These are phyloP conservation scores for Rhodocollybia butyracea DNA, from an alignment of 768 basidiomycete species.

Conservation along the genomic window DNA sequence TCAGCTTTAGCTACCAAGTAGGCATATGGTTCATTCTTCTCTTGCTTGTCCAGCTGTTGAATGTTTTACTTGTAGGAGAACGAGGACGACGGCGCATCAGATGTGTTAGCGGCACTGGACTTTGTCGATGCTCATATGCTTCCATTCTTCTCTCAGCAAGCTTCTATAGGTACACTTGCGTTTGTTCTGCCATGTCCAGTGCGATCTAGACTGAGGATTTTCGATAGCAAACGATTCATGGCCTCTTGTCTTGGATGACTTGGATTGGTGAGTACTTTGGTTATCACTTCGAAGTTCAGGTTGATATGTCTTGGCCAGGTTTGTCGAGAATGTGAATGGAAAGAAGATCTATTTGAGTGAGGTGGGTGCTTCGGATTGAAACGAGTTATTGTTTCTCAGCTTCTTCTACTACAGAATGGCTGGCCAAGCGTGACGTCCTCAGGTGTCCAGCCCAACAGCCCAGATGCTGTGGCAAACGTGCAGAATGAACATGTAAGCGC, in stretches of 20 bases:
- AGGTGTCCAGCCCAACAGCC: slow-evolving; percentile 65
- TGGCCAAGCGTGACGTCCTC: slow-evolving; percentile 68
- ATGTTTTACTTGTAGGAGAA: background rate
- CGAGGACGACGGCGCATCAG: background rate
- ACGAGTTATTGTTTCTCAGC: background rate
- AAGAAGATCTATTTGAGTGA: slow-evolving; percentile 78
- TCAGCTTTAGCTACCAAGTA: slow-evolving; percentile 31
- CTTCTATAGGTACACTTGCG: slow-evolving; percentile 49
- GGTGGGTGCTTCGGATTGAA: slow-evolving; percentile 30
- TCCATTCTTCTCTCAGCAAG: slow-evolving; percentile 60
- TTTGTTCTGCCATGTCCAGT: background rate
- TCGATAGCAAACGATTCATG: slow-evolving; percentile 57
- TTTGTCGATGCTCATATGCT: slow-evolving; percentile 68
- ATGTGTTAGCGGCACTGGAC: slow-evolving; percentile 49
- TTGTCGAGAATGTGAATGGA: slow-evolving; percentile 54
- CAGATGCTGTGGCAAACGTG: slow-evolving; percentile 55
- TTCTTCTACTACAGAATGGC: slow-evolving; percentile 51
- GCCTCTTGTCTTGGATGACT: slow-evolving; percentile 55
- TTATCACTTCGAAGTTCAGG: background rate
- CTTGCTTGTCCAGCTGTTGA: background rate
- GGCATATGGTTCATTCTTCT: slow-evolving; percentile 24
- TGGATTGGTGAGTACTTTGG: slow-evolving; percentile 41
- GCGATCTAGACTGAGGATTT: background rate
- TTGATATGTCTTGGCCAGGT: slow-evolving; percentile 20
- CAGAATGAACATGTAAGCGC: slow-evolving; percentile 55